A percentile compares a stretch with the other conserved stretches of the same genome.
Evolutionary conservation across 2,329 filamentous ascomycete genomes (phyloP).

Genomic region (Colletotrichum musicola): DNA sequence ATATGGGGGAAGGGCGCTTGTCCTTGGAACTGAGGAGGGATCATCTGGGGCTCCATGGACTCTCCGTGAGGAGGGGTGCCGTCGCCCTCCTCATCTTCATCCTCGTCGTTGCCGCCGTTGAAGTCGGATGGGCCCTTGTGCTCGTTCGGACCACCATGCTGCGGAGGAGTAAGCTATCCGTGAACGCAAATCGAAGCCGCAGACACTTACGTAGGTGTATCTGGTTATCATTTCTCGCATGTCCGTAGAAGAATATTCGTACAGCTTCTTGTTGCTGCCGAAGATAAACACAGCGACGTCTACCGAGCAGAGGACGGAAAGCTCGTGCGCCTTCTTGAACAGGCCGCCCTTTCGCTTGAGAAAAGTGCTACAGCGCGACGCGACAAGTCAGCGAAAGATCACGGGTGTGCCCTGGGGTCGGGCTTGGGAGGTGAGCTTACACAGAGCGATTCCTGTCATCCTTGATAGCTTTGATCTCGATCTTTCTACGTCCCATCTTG

Average conservation of each 20-base stretch:
- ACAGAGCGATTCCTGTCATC: conserved; percentile 98
- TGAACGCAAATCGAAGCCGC: neutral
- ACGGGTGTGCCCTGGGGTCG: neutral
- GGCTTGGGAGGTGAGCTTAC: conserved; percentile 68
- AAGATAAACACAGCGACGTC: conserved; percentile 99
- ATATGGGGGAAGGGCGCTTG: conserved; percentile 83
- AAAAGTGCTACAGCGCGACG: conserved; percentile 77
- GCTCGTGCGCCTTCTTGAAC: conserved; percentile 99
- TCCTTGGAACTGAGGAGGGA: conserved; percentile 78
- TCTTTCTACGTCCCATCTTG: conserved; percentile 96
- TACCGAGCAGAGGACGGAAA: conserved; percentile 97
- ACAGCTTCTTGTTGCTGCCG: conserved; percentile 98
- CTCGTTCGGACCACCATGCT: conserved; percentile 95
- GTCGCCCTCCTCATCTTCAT: conserved; percentile 82
- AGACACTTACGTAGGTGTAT: conserved; percentile 85
- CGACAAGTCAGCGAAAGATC: conserved; percentile 23
- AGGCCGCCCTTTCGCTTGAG: conserved; percentile 98
- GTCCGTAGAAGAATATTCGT: conserved; percentile 95
- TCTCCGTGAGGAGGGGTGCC: conserved; percentile 80
- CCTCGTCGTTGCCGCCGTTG: conserved; percentile 87
- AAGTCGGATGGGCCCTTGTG: conserved; percentile 97
- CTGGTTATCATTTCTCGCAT: conserved; percentile 91
- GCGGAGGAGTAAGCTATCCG: conserved; percentile 40
- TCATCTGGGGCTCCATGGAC: conserved; percentile 68
- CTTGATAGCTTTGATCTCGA: conserved; percentile 99